phyloP scores from a whole-genome alignment of 1,284 basidiomycete species.

The Cutaneotrichosporon sp. region DNA sequence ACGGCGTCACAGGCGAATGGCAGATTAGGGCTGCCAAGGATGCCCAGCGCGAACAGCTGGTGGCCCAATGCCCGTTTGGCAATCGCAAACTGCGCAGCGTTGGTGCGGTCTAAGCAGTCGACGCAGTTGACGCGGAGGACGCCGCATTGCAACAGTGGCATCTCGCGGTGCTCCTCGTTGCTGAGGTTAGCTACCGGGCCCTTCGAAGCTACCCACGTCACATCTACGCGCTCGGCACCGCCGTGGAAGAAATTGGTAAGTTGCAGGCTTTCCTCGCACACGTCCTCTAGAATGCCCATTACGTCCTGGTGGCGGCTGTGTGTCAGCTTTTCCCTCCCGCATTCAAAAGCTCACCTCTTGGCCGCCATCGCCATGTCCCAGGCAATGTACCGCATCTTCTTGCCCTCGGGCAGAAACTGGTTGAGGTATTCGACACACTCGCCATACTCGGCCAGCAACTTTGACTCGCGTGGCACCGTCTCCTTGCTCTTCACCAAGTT shows the following conservation, averaged over 20 bases:
- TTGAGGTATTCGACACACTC: slow-evolving; percentile 91
- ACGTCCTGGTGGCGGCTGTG: slow-evolving; percentile 87
- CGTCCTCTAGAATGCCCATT: slow-evolving; percentile 89
- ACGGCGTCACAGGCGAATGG: slow-evolving; percentile 91
- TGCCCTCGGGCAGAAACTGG: slow-evolving; percentile 81
- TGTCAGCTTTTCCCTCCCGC: slow-evolving; percentile 2
- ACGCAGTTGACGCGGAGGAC: slow-evolving; percentile 88
- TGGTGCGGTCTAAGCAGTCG: slow-evolving; percentile 95
- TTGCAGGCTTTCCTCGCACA: slow-evolving; percentile 89
- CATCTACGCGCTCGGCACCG: slow-evolving; percentile 41
- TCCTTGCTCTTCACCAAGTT: slow-evolving; percentile 84
- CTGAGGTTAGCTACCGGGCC: slow-evolving; percentile 11
- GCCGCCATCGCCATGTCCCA: slow-evolving; percentile 96
- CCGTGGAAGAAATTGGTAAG: slow-evolving; percentile 90
- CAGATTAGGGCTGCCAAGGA: slow-evolving; percentile 75
- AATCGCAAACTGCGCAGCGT: slow-evolving; percentile 96
- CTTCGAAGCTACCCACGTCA: slow-evolving; percentile 18
- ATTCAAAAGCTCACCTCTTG: slow-evolving; percentile 50
- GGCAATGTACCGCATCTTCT: slow-evolving; percentile 84
- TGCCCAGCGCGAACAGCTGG: slow-evolving; percentile 89
- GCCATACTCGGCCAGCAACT: slow-evolving; percentile 83
- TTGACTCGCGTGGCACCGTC: slow-evolving; percentile 80
- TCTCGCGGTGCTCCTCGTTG: slow-evolving; percentile 56
- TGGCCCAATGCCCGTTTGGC: slow-evolving; percentile 93
- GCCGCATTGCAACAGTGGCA: slow-evolving; percentile 81